These are phyloP conservation scores for Drosera spatulata DNA, from an alignment of 179 eudicot genomes.

Conservation along the genomic window DNA sequence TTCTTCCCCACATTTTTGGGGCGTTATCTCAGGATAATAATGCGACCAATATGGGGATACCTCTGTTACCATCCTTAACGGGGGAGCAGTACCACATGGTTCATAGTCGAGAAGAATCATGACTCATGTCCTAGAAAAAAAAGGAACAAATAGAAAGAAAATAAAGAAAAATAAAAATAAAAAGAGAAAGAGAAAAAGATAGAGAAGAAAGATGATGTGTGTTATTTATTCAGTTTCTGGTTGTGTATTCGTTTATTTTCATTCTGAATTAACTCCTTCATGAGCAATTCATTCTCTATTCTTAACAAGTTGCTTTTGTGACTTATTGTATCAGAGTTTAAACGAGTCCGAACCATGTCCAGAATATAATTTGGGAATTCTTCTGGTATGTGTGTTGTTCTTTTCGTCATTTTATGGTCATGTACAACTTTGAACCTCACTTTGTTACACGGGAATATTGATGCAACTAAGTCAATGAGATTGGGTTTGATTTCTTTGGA, in stretches of 20 bases:
- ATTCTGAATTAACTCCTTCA: neutral
- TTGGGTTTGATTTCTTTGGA: neutral
- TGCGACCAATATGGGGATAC: no score
- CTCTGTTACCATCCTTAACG: no score
- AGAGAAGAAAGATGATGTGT: neutral
- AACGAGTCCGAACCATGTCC: slow-evolving; percentile 39
- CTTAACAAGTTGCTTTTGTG: neutral
- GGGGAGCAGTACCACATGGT: no score
- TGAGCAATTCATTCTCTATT: neutral
- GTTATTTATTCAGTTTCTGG: neutral
- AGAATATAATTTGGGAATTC: slow-evolving; percentile 79
- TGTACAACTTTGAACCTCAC: no score
- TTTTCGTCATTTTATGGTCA: neutral
- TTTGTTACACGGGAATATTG: no score
- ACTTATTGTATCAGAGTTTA: slow-evolving; percentile 33
- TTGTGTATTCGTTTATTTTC: neutral
- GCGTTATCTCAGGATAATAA: no score
- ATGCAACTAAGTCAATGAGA: no score
- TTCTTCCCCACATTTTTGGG: neutral
- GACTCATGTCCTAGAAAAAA: neutral
- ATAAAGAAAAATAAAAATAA: no score
- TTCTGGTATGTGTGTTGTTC: slow-evolving; percentile 55
- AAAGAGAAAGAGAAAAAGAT: neutral
- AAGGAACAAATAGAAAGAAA: no score
- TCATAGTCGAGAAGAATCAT: neutral